Evolutionary conservation across 352 stramenopile genomes (phyloP), one percentile per base, ranked within the genome.

Genomic region (Globisporangium nagaii): DNA sequence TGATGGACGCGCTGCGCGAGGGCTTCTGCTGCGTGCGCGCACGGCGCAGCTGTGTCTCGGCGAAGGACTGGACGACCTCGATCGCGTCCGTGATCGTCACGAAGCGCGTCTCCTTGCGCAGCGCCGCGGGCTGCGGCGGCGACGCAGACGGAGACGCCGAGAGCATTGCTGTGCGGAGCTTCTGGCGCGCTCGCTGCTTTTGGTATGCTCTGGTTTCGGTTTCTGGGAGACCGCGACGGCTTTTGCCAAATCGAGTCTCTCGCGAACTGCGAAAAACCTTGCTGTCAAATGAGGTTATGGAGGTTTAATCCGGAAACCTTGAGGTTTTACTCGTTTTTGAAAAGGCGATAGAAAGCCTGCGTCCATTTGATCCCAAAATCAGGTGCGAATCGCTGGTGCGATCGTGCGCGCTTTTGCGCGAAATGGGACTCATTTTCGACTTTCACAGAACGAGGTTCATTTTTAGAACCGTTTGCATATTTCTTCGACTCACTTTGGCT

Each of bases 31-130:
- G 75, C 22, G 86, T 57, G 28, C 63, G 71, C 28, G 81, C 75
- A 53, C 50, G 71, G 30, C 75, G 79, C 53, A 67, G 70, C 65
- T 89, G 79, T 39, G 55, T 70, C 43, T 71, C 65, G 1, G 75
- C 75, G 50, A 86, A 87, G 13, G 66, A 65, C 61, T 87, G 70
- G 54, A 89, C 65, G 17, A 75, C 73, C 2, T 75, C 75, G 32
- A 89, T 63, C 27, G 79, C 79, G 49, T 86, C 79, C 4, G 77
- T 63, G 60, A 89, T 72, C 56, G 72, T 84, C 25, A 67, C 63
- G 59, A 71, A 89, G 44, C 79, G 78, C 54, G 80, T 63, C 41
- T 86, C 72, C 65, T 87, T 89, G 32, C 74, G 66, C 58, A 84
- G 60, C 61, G 41, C 41, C 34, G 52, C 24, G 20, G 25, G n/a